Evolutionary conservation across 169 alveolate genomes (phyloP), one percentile per base, ranked within the genome.

Genomic region (Cryptosporidium andersoni): DNA sequence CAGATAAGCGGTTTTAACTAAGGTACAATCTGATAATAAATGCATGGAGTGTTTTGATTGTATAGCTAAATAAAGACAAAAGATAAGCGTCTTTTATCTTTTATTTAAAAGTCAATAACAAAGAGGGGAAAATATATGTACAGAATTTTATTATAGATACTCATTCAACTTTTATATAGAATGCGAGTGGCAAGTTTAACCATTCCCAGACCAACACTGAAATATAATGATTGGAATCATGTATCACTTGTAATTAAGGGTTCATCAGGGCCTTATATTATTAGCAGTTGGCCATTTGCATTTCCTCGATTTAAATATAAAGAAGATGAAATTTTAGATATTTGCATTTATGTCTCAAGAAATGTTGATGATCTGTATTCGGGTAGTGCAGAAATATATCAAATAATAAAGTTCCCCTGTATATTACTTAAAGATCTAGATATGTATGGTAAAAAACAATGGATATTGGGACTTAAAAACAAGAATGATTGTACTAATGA

Each of bases 131-230:
- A 12, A 39, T 4, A 12, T 14, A 49, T 2, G 51, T 9, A 3
- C 2, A 3, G 48, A n/a, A 25, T 25, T 25, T 36, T n/a, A 4
- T 62, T 14, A 37, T 62, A 37, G 37, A 3, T 25, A 12, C 9
- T 25, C 56, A 49, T 49, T 49, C 11, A 60, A 25, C 25, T 25
- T 0, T 25, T 25, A 25, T 25, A 25, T 25, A 62, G 34, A 45
- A 74, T 74, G 85, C 55, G 58, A 74, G 34, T 56, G 34, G 68
- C 60, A 58, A 74, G 85, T 47, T 74, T 74, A 9, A 74, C 85
- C 34, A 74, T 74, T 47, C 85, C 85, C 55, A 74, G 60, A 45
- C 85, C 85, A 49, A 74, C 85, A 9, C 16, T 74, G 5, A 60
- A 5, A 2, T 66, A 74, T 7, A 52, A 55, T 34, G 68, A 74